Evolutionary conservation across 805 yeast species (phyloP), one percentile per base, ranked within the genome.

Genomic region (Saturnispora quitensis): DNA sequence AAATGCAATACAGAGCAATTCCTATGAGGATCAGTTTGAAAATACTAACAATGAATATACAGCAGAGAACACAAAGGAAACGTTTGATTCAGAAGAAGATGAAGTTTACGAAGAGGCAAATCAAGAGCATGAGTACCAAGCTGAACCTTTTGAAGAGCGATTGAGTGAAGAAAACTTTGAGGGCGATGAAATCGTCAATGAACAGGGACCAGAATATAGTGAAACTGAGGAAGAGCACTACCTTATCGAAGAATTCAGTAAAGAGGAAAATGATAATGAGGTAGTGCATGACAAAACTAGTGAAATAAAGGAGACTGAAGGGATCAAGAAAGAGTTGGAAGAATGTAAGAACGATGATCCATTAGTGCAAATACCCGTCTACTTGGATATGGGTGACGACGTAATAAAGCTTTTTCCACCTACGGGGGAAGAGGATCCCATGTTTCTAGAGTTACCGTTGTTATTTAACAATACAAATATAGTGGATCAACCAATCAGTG

Each of bases 381-480:
- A 63, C 46, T 53, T 65, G 17, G 68, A 65, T 43, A 48, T 62
- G 12, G 64, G 66, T 22, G 59, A 55, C 43, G 58, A 58, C 27
- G 60, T 65, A 13, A 59, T 57, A 50, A 64, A 63, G 47, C 46
- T 65, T 13, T 54, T 59, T 28, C 49, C 53, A 7, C 64, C 67
- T 1, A 28, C 51, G 0, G 47, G 44, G 10, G 44, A 52, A 10
- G 66, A 63, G 48, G 65, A 62, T 27, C 48, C 58, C 15, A 60
- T 51, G 58, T 56, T 64, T 59, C 49, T 50, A 43, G 53, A 63
- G 54, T 20, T 52, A 58, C 34, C 57, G 55, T 15, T 55, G 12
- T 50, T 65, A 18, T 64, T 62, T 35, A 47, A 51, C 5, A 53
- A 43, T 2, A 36, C 56, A 2, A 40, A 51, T 5, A 52, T 56